Evolutionary conservation across 768 basidiomycete genomes (phyloP).

Genomic region (Asterophora parasitica): DNA sequence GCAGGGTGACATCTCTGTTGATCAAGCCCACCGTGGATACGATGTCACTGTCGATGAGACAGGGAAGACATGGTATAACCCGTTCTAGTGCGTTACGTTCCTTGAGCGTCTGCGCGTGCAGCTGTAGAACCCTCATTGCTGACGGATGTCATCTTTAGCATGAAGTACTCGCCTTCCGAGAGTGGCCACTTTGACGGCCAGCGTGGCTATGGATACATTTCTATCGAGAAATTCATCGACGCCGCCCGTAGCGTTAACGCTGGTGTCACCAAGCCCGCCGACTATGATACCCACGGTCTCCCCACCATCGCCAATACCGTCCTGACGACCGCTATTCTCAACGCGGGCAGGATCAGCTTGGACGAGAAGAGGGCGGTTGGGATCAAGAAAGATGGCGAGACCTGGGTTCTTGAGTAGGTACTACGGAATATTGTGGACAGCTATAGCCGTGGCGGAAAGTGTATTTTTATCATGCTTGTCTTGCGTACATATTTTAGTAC

Average conservation of each 20-base stretch:
- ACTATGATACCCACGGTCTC: conserved; percentile 75
- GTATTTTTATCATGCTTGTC: conserved; percentile 9
- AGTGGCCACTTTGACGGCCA: conserved; percentile 93
- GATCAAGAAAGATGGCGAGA: conserved; percentile 61
- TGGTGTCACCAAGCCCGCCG: conserved; percentile 54
- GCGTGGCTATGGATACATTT: conserved; percentile 87
- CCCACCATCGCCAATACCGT: conserved; percentile 91
- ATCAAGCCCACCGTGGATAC: conserved; percentile 94
- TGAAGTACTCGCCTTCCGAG: conserved; percentile 93
- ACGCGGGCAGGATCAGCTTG: conserved; percentile 85
- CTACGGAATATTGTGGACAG: no score
- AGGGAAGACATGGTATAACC: conserved; percentile 84
- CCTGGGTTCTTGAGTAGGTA: conserved; percentile 65
- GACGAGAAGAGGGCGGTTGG: conserved; percentile 85
- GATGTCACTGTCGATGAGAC: conserved; percentile 82
- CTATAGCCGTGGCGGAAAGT: no score
- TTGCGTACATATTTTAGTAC: neutral
- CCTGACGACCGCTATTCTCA: conserved; percentile 80
- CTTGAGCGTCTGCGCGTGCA: neutral
- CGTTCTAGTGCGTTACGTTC: conserved; percentile 68
- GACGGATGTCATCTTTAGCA: conserved; percentile 39
- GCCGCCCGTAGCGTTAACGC: conserved; percentile 77
- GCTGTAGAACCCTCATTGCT: conserved; percentile 4
- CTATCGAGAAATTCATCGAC: conserved; percentile 90
- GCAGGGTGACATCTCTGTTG: conserved; percentile 87